phyloP scores from a whole-genome alignment of 345 rosid genomes.

The Eutrema yunnanense region DNA sequence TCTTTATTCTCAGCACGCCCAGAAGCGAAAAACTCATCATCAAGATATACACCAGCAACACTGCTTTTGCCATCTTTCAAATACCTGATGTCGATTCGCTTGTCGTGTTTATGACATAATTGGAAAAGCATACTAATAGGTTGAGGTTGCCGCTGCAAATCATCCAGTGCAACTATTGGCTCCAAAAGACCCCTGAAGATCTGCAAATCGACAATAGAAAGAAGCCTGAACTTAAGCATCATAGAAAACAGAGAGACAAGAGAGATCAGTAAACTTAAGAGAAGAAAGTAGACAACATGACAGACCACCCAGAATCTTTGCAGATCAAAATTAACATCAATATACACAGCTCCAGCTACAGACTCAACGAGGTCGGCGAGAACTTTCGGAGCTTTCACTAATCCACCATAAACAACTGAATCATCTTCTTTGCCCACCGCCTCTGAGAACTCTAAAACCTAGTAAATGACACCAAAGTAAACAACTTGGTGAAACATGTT shows the following conservation, averaged over 20 bases:
- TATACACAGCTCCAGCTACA: slow-evolving; percentile 62
- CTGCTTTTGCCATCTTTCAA: slow-evolving; percentile 26
- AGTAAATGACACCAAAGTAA: not conserved
- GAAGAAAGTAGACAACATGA: not conserved
- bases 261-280: not conserved
- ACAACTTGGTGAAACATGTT: not conserved
- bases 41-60: slow-evolving; percentile 47
- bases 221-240: not conserved
- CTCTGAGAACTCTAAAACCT: slow-evolving; percentile 59
- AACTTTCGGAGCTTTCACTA: slow-evolving; percentile 73
- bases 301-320: slow-evolving; percentile 66
- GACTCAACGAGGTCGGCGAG: slow-evolving; percentile 80
- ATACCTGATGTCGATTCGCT: slow-evolving; percentile 40
- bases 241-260: not conserved
- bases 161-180: slow-evolving; percentile 55
- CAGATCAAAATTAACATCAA: slow-evolving; percentile 56
- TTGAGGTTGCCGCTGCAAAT: slow-evolving; percentile 58
- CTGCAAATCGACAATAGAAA: slow-evolving; percentile 31
- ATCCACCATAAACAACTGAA: slow-evolving; percentile 47
- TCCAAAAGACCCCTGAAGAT: slow-evolving; percentile 60
- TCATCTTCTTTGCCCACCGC: slow-evolving; percentile 50
- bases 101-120: slow-evolving; percentile 60
- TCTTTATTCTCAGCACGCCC: slow-evolving; percentile 56
- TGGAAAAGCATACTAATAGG: slow-evolving; percentile 55
- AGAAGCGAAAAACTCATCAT: slow-evolving; percentile 45